Percentiles rank a stretch among this genome's conserved stretches.
These are phyloP conservation scores for Aspergillus niger DNA, from an alignment of 2,329 filamentous ascomycete genomes.

Conservation along the genomic window DNA sequence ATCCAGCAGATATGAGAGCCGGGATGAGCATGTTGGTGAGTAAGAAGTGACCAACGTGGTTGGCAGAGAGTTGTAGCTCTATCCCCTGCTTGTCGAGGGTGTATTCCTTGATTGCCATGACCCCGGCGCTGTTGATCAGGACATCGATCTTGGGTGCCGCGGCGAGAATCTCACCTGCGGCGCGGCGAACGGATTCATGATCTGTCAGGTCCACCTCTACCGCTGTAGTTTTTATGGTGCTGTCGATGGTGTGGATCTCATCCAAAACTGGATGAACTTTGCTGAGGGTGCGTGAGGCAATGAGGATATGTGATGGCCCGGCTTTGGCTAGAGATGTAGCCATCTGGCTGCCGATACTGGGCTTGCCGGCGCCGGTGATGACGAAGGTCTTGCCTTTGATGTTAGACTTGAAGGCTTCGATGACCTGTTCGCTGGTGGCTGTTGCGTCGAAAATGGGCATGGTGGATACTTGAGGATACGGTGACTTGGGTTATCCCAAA, in stretches of 20 bases:
- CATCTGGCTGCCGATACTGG: conserved; percentile 5
- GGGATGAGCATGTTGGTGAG: conserved; percentile 53
- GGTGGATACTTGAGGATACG: not conserved
- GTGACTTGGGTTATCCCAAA: not conserved
- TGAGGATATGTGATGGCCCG: not conserved
- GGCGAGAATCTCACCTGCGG: not conserved
- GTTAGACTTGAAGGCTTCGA: not conserved
- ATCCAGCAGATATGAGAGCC: conserved; percentile 21
- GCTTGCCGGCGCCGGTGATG: conserved; percentile 3
- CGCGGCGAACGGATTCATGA: not conserved
- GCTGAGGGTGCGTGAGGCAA: conserved; percentile 1
- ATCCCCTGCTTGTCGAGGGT: conserved; percentile 33
- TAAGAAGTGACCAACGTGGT: conserved; percentile 55
- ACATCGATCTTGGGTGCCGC: conserved; percentile 17
- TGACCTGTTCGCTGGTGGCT: conserved; percentile 6
- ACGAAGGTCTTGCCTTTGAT: conserved; percentile 2
- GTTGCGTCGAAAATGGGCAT: conserved; percentile 1
- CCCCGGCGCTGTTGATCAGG: conserved; percentile 48
- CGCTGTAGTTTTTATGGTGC: not conserved
- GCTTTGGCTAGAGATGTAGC: conserved; percentile 2
- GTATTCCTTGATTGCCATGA: conserved; percentile 38
- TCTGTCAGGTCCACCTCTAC: not conserved
- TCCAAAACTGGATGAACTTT: not conserved
- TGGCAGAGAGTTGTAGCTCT: conserved; percentile 56
- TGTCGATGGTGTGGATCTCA: not conserved